Conservation (phyloP, 2,329 filamentous ascomycete genomes). For the Pestalotiopsis sp. region DNA sequence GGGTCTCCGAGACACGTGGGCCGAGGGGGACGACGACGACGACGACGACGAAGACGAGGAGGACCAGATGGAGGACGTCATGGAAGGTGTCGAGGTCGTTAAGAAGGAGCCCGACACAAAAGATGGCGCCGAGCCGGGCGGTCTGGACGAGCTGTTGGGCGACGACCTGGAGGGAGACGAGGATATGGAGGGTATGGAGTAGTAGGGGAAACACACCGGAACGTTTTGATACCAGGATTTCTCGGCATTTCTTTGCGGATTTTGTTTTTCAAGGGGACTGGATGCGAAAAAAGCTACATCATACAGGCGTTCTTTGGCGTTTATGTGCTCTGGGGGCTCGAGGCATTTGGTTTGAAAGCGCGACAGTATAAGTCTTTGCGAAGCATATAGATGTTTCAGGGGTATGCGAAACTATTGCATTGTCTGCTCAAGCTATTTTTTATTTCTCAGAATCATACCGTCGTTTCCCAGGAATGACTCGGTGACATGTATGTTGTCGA, state of each 20-base stretch:
- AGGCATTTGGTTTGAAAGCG: not conserved
- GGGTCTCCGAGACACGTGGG: slow-evolving; percentile 63
- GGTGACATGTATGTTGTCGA: too few species aligned
- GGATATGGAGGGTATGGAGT: slow-evolving; percentile 50
- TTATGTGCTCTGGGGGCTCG: not conserved
- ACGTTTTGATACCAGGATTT: not conserved
- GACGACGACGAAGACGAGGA: slow-evolving; percentile 39
- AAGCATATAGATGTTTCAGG: too few species aligned
- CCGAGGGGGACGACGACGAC: slow-evolving; percentile 38
- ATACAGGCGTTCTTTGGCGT: not conserved
- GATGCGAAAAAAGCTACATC: not conserved
- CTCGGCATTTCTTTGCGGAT: not conserved
- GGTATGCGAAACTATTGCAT: too few species aligned
- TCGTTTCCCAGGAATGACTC: too few species aligned
- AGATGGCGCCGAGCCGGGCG: slow-evolving; percentile 49
- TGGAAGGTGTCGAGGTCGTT: slow-evolving; percentile 46
- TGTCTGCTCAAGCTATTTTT: too few species aligned
- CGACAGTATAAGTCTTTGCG: too few species aligned
- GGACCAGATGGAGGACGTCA: slow-evolving; percentile 45
- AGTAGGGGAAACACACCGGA: slow-evolving; percentile 14
- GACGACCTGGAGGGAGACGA: slow-evolving; percentile 52
- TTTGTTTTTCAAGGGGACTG: not conserved
- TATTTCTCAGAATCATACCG: too few species aligned
- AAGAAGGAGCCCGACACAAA: slow-evolving; percentile 35
- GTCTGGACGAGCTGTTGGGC: slow-evolving; percentile 55